Conservation (phyloP, 345 rosid species). For the Dimocarpus longan region DNA sequence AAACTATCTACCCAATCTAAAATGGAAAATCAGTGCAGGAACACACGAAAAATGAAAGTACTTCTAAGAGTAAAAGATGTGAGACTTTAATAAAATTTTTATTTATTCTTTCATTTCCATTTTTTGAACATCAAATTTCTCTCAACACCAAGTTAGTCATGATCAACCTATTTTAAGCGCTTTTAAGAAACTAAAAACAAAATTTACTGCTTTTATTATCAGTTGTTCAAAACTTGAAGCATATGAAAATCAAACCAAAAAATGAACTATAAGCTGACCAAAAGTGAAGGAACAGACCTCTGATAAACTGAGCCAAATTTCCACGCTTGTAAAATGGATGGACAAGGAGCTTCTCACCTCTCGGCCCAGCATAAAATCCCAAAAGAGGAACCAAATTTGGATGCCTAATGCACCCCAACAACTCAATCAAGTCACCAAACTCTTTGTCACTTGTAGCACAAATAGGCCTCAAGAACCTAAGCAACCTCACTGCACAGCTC, state of each 20-base stretch:
- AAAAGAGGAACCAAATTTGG: constrained; percentile 83
- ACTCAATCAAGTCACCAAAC: constrained; percentile 49
- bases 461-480: constrained; percentile 81
- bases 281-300: constrained; percentile 47
- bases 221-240: background rate
- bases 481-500: constrained; percentile 55
- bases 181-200: no score
- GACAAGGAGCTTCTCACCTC: constrained; percentile 94
- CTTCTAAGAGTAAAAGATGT: background rate
- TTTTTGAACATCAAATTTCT: background rate
- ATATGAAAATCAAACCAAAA: background rate
- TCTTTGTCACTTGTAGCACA: constrained; percentile 56
- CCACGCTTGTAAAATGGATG: constrained; percentile 69
- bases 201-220: background rate
- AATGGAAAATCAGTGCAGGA: background rate
- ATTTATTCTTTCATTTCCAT: background rate
- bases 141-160: background rate
- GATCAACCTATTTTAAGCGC: background rate
- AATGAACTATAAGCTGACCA: background rate
- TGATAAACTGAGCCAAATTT: constrained; percentile 69
- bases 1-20: background rate
- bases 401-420: constrained; percentile 65
- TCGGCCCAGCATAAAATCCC: constrained; percentile 83
- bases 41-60: background rate
- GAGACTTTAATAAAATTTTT: no score